Base-by-base conservation (phyloP, 1,139 yeast species). In the Geotrichum carabidarum region DNA sequence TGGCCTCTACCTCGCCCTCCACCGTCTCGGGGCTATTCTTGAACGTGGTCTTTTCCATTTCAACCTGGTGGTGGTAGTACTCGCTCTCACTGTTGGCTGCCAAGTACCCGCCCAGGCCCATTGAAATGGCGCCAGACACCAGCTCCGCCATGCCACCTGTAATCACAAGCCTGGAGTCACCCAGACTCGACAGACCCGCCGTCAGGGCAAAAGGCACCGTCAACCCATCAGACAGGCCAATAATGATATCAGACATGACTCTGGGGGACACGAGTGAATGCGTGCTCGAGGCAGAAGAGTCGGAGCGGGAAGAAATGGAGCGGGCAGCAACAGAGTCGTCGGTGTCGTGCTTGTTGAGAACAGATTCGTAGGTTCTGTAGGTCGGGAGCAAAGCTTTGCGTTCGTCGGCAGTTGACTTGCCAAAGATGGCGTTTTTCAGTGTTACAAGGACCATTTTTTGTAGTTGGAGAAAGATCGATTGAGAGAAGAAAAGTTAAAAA, bases 61-160 rank as follows among this genome's bases (percentile, higher is more conserved):
- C 78, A 32, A 84, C 85, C 68, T 83, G 86, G 37, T 63, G 59
- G 54, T 64, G 59, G 60, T 67, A 71, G 59, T 68, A 70, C 65
- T 86, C 93, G 53, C 73, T 71, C 70, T 86, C 94, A 8, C 86
- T 80, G 67, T 81, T 82, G 51, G 93, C 93, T n/a, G 94, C 94
- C 58, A 86, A 76, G 66, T 77, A 86, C 31, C 94, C 94, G 35
- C 94, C 94, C 57, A 86, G 78, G 3, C 94, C 94, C 94, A 86
- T 86, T 48, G 88, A 82, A 53, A 86, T 85, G 48, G 94, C 90
- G 15, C 94, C 94, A 2, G 90, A 83, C 1, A 86, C 91, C 59
- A 86, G 79, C 72, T 86, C 94, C 9, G 94, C 94, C 78, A 86
- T 77, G 47, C 94, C 94, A 72, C 93, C 94, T 38, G 93, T 85